Base-by-base conservation (phyloP, 257 asterid genomes). In the Ocimum tenuiflorum region DNA sequence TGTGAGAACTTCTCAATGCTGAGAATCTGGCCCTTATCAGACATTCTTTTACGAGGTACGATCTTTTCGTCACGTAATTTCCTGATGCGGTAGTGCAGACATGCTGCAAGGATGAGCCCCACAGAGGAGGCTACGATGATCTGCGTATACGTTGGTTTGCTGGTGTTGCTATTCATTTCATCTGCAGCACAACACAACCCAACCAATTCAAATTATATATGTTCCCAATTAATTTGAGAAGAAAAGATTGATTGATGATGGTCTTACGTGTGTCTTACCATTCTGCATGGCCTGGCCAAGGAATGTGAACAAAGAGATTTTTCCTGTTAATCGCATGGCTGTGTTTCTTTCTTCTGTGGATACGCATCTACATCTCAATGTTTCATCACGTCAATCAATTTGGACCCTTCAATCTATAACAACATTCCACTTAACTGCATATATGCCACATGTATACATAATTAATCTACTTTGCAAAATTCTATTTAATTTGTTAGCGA, bases 1-100 rank as follows among this genome's bases (percentile, higher is more conserved):
- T 92, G 95, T 22, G 97, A 79, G 80, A 89, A 89, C 54, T 74
- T 84, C 57, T 92, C 99, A 6, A 87, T 71, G 87, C 78, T 76
- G 45, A 84, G n/a, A 53, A 85, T 76, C 77, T 89, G 89, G 18
- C 90, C 94, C 0, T 85, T 70, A 31, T 82, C 84, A 2, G 96
- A 69, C 50, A 87, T 73, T 65, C 76, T 83, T 14, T 84, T 78
- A 14, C 74, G 54, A 0, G 97, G 95, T 3, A 83, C 57, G 47
- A 92, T 86, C 74, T 82, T 79, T 19, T 79, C 81, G 68, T 85
- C 80, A 48, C 81, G 72, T 19, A 68, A 24, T 68, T 74, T 83
- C 82, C 80, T 85, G 65, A 87, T 70, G 17, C 75, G 94, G 66
- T 42, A 86, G 82, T 86, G 96, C 80, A 87, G 60, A 0, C 86